A percentile compares a stretch with the other conserved stretches of the same genome.
These are phyloP conservation scores for Yarrowia yakushimensis DNA, from an alignment of 805 yeast species.

Conservation along the genomic window DNA sequence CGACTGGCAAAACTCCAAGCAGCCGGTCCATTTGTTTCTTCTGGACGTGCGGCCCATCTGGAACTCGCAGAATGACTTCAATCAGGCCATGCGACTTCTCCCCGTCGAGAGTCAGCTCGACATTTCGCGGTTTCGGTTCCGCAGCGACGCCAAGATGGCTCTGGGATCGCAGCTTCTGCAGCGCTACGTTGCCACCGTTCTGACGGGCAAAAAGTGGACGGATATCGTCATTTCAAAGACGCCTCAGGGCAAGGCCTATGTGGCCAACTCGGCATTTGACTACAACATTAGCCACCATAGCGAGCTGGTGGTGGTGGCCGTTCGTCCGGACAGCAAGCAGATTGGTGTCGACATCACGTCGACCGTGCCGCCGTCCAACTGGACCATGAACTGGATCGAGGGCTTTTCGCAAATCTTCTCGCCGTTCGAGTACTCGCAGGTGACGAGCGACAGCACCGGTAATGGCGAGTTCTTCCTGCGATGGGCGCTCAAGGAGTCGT, in stretches of 20 bases:
- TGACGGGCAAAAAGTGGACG: constrained; percentile 30
- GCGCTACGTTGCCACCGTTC: constrained; percentile 42
- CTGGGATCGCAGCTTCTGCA: constrained; percentile 49
- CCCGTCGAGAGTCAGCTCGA: constrained; percentile 44
- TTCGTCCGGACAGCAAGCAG: constrained; percentile 33
- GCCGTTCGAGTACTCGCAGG: background rate
- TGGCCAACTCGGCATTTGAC: constrained; percentile 38
- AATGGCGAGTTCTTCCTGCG: constrained; percentile 38
- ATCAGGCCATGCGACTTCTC: constrained; percentile 46
- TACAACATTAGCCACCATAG: constrained; percentile 64
- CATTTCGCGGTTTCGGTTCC: constrained; percentile 43
- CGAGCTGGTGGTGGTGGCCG: constrained; percentile 46
- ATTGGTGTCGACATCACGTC: constrained; percentile 52
- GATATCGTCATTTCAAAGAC: constrained; percentile 38
- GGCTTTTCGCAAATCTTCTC: constrained; percentile 8
- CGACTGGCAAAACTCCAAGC: constrained; percentile 21
- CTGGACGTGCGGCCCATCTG: constrained; percentile 26
- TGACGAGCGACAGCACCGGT: background rate
- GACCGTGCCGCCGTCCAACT: constrained; percentile 26
- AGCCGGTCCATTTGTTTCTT: background rate
- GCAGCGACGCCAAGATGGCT: constrained; percentile 39
- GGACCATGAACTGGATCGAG: constrained; percentile 23
- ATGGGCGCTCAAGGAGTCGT: constrained; percentile 82
- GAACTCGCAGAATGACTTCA: constrained; percentile 45
- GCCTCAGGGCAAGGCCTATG: constrained; percentile 56